phyloP scores from a whole-genome alignment of 2,329 filamentous ascomycete genomes.

The Microsporum ferrugineum region DNA sequence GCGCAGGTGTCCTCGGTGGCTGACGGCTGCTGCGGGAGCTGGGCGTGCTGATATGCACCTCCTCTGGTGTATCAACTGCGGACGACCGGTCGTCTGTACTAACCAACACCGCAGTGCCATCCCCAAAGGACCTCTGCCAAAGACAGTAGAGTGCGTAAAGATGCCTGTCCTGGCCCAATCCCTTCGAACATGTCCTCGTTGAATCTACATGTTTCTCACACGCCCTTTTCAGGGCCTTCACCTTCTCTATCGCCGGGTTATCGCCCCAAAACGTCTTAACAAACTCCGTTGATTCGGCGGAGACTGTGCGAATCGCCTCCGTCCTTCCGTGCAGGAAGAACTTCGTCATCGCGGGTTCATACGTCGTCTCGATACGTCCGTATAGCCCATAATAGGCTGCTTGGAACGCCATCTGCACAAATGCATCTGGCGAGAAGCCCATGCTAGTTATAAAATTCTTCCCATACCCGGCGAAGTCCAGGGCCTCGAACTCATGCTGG shows the following conservation, averaged over 20 bases:
- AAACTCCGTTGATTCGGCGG: constrained; percentile 72
- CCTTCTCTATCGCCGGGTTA: constrained; percentile 67
- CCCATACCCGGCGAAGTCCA: constrained; percentile 81
- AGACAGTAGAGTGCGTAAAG: constrained; percentile 88
- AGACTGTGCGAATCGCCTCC: constrained; percentile 81
- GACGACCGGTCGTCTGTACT: constrained; percentile 53
- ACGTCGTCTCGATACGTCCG: constrained; percentile 84
- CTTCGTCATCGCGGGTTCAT: constrained; percentile 98
- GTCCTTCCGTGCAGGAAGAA: constrained; percentile 85
- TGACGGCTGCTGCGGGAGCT: constrained; percentile 26
- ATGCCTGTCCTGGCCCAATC: constrained; percentile 82
- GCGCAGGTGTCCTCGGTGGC: constrained; percentile 49
- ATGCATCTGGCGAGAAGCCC: constrained; percentile 94
- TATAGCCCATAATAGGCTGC: constrained; percentile 96
- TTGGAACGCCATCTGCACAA: constrained; percentile 98
- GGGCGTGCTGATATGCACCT: background rate
- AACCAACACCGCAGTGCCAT: constrained; percentile 45
- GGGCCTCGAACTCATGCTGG: constrained; percentile 88
- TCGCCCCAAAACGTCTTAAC: constrained; percentile 93
- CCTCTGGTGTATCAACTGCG: constrained; percentile 32
- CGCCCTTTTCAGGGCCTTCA: constrained; percentile 72
- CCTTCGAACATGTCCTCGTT: constrained; percentile 79
- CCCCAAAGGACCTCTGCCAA: constrained; percentile 82
- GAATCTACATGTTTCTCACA: constrained; percentile 69
- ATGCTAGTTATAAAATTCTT: constrained; percentile 97